A percentile compares a stretch with the other conserved stretches of the same genome.
These are phyloP conservation scores for Alternaria ethzedia DNA, from an alignment of 2,329 filamentous ascomycete genomes.

Conservation along the genomic window DNA sequence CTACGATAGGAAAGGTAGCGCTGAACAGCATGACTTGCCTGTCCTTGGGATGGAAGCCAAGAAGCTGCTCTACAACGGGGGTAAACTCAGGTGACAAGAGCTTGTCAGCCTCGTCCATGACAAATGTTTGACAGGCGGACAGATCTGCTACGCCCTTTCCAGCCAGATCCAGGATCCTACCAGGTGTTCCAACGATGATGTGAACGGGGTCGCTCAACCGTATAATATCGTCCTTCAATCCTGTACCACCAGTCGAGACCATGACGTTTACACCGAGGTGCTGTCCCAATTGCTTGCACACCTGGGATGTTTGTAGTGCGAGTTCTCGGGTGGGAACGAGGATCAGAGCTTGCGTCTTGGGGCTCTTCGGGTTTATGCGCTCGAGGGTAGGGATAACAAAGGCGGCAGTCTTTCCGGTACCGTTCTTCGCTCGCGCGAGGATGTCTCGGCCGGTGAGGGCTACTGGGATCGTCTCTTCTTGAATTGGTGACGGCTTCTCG, in stretches of 20 bases:
- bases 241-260: conserved; percentile 97
- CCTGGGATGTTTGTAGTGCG: conserved; percentile 97
- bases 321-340: conserved; percentile 96
- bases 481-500: conserved; percentile 97
- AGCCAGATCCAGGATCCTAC: conserved; percentile 92
- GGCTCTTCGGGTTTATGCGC: conserved; percentile 94
- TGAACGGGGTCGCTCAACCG: conserved; percentile 93
- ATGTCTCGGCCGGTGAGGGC: conserved; percentile 95
- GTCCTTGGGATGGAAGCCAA: conserved; percentile 95
- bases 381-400: conserved; percentile 96
- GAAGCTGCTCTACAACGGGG: conserved; percentile 92
- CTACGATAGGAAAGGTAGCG: conserved; percentile 94
- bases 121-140: conserved; percentile 94
- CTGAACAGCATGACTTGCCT: conserved; percentile 99
- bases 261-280: conserved; percentile 98
- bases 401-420: conserved; percentile 96
- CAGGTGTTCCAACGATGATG: conserved; percentile 96
- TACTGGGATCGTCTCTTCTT: conserved; percentile 98
- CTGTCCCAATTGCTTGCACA: conserved; percentile 98
- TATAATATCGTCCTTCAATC: conserved; percentile 94
- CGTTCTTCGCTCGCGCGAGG: conserved; percentile 95
- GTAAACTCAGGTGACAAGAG: conserved; percentile 96
- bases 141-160: conserved; percentile 97
- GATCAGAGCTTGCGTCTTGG: conserved; percentile 95
- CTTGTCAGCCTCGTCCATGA: conserved; percentile 99